Evolutionary conservation across 495 filamentous ascomycete species (phyloP).

Genomic region (Aspergillus sclerotiicarbonarius): DNA sequence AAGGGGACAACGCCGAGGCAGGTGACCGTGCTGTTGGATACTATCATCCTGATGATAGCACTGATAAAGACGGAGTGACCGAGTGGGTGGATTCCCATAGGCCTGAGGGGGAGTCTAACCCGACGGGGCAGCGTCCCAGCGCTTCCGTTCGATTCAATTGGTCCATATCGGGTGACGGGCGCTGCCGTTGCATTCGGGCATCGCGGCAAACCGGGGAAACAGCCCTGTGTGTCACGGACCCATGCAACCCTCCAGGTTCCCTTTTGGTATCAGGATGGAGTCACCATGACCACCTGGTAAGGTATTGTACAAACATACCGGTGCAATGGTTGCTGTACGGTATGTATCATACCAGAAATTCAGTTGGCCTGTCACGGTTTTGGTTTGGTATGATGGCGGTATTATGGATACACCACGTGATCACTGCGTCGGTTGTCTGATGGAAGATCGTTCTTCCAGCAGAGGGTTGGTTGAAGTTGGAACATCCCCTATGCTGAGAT

Average conservation of each 20-base stretch:
- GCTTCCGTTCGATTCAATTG: not conserved
- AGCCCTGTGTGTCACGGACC: not conserved
- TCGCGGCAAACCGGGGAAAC: not conserved
- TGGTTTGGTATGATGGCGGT: conserved; percentile 16
- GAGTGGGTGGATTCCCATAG: not conserved
- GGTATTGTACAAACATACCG: too few species aligned
- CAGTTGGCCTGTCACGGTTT: not conserved
- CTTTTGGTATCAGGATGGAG: too few species aligned
- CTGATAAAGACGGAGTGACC: not conserved
- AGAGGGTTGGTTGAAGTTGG: too few species aligned
- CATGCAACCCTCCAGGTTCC: conserved; percentile 20
- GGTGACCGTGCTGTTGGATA: not conserved
- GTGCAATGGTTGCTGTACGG: too few species aligned
- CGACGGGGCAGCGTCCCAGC: not conserved
- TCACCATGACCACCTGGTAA: too few species aligned
- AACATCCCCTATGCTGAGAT: too few species aligned
- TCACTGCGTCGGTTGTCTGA: not conserved
- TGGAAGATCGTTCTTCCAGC: too few species aligned
- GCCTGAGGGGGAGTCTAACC: not conserved
- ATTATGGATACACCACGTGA: not conserved
- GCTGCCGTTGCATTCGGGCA: conserved; percentile 39
- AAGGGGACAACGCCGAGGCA: not conserved
- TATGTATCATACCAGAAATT: not conserved
- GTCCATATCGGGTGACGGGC: not conserved
- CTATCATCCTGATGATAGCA: not conserved